A percentile compares a stretch with the other conserved stretches of the same genome.
Conservation (phyloP, 441 rosid genomes). For the Jatropha podagrica region DNA sequence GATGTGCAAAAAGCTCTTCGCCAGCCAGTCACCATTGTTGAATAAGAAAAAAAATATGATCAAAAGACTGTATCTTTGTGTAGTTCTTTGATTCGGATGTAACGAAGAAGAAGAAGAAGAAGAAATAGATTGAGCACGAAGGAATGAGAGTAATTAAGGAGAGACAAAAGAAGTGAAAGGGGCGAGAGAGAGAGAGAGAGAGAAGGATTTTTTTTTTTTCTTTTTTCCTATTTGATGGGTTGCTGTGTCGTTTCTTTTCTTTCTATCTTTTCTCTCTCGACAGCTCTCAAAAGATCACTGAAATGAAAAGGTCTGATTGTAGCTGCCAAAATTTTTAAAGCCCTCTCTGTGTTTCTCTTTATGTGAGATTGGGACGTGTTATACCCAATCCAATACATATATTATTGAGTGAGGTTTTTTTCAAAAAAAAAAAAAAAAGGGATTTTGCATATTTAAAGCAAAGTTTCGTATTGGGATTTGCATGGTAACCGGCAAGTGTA, state of each 20-base stretch:
- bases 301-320: slow-evolving; percentile 20
- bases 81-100: neutral
- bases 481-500: slow-evolving; percentile 35
- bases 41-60: neutral
- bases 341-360: neutral
- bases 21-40: slow-evolving; percentile 74
- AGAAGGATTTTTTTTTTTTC: neutral
- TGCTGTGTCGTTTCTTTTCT: neutral
- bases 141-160: neutral
- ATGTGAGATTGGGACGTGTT: neutral
- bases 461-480: slow-evolving; percentile 26
- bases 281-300: slow-evolving; percentile 26
- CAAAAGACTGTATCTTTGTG: too few species aligned
- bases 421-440: neutral
- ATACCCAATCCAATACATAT: neutral
- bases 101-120: neutral
- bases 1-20: slow-evolving; percentile 81
- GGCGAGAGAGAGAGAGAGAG: neutral
- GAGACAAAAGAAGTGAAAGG: neutral
- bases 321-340: slow-evolving; percentile 17
- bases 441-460: slow-evolving; percentile 5
- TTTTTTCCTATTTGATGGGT: neutral
- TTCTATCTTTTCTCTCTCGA: slow-evolving; percentile 15
- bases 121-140: slow-evolving; percentile 15
- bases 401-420: neutral